Evolutionary conservation across 2,329 filamentous ascomycete species (phyloP), one percentile per base, ranked within the genome.

Genomic region (Bertia moriformis): DNA sequence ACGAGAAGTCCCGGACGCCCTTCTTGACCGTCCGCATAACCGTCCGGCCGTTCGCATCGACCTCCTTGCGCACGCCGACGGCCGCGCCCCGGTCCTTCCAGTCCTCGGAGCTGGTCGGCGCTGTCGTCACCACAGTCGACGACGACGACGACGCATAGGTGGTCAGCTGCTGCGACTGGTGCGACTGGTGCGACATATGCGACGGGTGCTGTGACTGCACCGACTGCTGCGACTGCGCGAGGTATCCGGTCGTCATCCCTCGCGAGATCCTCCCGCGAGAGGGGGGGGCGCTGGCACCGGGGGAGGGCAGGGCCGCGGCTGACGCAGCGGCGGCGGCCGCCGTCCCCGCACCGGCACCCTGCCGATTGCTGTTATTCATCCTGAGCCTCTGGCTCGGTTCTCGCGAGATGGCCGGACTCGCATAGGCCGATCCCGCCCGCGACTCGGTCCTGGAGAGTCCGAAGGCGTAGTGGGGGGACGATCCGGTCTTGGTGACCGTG

Each of bases 11-110:
- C 47, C 91, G 84, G 35, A 96, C 91, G 2, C 91, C 91, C 56
- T 98, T 98, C 59, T 96, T 96, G 40, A 96, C 81, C 42, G 84
- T 79, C 44, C 85, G 78, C 44, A 87, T 71, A 5, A 93, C 70
- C 3, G 84, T 77, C 47, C 85, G 82, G 17, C 91, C 91, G 47
- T 79, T 84, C 19, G 83, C 74, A 57, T 95, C 91, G 18, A 87
- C 70, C 54, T 95, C 88, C 54, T 85, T 79, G 42, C 83, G 74
- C 39, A 88, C 71, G 14, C 80, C 78, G 19, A 93, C 77, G 2
- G 89, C 87, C n/a, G 91, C 88, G 32, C 91, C 91, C 43, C 81
- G 78, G 32, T 98, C 91, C 59, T 93, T 86, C 91, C 91, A 96
- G 45, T 96, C 89, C 49, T 95, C 89, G 48, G 78, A 88, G 51